A percentile compares a stretch with the other conserved stretches of the same genome.
Conservation (phyloP, 805 yeast genomes). For the Ogataea ganodermae region DNA sequence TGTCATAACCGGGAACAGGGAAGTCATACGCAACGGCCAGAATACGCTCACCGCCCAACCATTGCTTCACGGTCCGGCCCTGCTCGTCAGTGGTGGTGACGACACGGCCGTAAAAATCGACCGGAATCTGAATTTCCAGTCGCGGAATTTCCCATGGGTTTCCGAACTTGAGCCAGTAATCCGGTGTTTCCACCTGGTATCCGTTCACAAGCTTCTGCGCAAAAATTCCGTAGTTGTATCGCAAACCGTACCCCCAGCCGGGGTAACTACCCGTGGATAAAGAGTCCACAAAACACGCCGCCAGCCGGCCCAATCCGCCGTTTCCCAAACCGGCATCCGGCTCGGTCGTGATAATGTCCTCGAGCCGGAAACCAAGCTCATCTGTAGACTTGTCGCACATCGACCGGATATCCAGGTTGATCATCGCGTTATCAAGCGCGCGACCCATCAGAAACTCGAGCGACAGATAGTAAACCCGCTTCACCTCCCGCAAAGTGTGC, state of each 20-base stretch:
- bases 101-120: conserved; percentile 85
- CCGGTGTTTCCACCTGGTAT: conserved; percentile 92
- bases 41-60: conserved; percentile 90
- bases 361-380: conserved; percentile 84
- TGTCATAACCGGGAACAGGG: conserved; percentile 90
- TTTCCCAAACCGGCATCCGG: conserved; percentile 95
- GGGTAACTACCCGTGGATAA: conserved; percentile 83
- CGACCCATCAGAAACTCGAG: conserved; percentile 93
- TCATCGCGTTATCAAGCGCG: conserved; percentile 90
- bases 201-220: conserved; percentile 88
- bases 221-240: conserved; percentile 92
- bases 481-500: conserved; percentile 80
- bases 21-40: conserved; percentile 88
- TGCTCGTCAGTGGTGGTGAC: conserved; percentile 53
- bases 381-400: conserved; percentile 55
- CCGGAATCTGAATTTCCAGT: conserved; percentile 82
- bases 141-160: conserved; percentile 95
- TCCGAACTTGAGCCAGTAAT: conserved; percentile 85
- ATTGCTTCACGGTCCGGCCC: conserved; percentile 58
- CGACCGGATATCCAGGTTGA: conserved; percentile 71
- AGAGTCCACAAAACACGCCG: conserved; percentile 92
- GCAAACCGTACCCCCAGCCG: conserved; percentile 95
- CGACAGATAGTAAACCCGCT: conserved; percentile 83
- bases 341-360: conserved; percentile 81
- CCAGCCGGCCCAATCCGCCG: conserved; percentile 93